A percentile compares a stretch with the other conserved stretches of the same genome.
phyloP scores from a whole-genome alignment of 2,329 filamentous ascomycete genomes.

The Fusarium beomiforme region DNA sequence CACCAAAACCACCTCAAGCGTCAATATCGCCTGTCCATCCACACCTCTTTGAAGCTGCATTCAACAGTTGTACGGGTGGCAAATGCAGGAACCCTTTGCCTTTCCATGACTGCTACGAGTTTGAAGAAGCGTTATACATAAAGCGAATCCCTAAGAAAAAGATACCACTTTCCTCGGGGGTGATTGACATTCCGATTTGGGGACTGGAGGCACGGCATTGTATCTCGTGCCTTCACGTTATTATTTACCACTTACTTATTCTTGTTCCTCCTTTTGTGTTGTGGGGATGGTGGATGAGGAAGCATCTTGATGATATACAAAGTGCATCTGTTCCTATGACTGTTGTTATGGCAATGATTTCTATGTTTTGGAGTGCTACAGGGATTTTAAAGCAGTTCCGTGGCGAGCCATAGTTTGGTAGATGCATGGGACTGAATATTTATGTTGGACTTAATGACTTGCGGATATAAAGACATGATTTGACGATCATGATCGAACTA shows the following conservation, averaged over 20 bases:
- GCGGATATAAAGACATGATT: neutral
- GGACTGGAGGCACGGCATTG: constrained; percentile 8
- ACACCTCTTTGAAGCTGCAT: constrained; percentile 14
- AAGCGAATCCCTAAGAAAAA: constrained; percentile 12
- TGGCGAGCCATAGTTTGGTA: neutral
- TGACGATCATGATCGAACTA: neutral
- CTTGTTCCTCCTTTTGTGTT: neutral
- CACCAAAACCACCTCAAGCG: constrained; percentile 11
- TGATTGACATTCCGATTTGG: neutral
- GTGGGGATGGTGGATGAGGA: constrained; percentile 1
- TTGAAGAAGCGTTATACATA: constrained; percentile 8
- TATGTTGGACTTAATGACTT: neutral
- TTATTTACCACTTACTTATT: constrained; percentile 11
- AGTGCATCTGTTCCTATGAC: constrained; percentile 16
- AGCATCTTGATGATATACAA: constrained; percentile 7
- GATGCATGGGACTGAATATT: neutral
- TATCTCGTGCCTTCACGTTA: constrained; percentile 5
- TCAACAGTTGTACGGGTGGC: neutral
- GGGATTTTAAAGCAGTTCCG: constrained; percentile 19
- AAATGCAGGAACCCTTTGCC: neutral
- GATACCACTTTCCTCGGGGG: neutral
- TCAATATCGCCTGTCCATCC: constrained; percentile 1
- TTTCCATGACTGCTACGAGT: constrained; percentile 12
- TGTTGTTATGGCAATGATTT: constrained; percentile 8
- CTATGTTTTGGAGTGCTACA: constrained; percentile 19